phyloP scores from a whole-genome alignment of 768 basidiomycete species.

The Leccinum aurantiacum region DNA sequence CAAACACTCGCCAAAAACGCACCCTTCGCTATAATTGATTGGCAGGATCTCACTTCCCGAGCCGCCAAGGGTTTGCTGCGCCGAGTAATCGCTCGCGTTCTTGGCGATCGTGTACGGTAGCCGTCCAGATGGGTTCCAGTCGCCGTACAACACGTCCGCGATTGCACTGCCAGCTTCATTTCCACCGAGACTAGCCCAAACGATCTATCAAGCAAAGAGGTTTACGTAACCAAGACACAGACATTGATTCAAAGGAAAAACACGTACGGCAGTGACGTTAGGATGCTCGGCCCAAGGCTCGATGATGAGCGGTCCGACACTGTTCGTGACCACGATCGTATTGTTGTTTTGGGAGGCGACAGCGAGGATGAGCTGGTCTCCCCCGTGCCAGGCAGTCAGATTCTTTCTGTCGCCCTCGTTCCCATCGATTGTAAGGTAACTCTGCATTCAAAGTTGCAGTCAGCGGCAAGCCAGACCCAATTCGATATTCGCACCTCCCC shows the following conservation, averaged over 20 bases:
- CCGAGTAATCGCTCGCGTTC: conserved; percentile 48
- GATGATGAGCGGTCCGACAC: conserved; percentile 68
- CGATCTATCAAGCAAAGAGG: conserved; percentile 27
- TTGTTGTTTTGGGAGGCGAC: conserved; percentile 72
- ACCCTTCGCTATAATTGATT: conserved; percentile 64
- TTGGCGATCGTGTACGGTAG: conserved; percentile 78
- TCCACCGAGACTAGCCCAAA: conserved; percentile 60
- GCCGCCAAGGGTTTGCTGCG: conserved; percentile 36
- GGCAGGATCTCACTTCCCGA: conserved; percentile 32
- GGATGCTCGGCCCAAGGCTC: conserved; percentile 75
- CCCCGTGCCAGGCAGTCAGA: conserved; percentile 39
- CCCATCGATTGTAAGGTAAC: conserved; percentile 58
- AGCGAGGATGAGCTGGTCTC: conserved; percentile 43
- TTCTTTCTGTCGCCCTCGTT: conserved; percentile 43
- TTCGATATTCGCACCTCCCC: conserved; percentile 55
- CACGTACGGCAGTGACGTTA: conserved; percentile 65
- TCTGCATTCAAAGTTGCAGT: conserved; percentile 26
- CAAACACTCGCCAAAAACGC: background rate
- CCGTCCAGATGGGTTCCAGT: conserved; percentile 71
- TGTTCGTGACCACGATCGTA: conserved; percentile 79
- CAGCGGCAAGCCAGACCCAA: background rate
- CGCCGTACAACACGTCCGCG: conserved; percentile 75
- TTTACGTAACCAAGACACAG: background rate
- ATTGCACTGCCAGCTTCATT: conserved; percentile 80
- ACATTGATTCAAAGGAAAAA: conserved; percentile 29